phyloP scores from a whole-genome alignment of 805 yeast species.

The Maudiozyma turicensis region DNA sequence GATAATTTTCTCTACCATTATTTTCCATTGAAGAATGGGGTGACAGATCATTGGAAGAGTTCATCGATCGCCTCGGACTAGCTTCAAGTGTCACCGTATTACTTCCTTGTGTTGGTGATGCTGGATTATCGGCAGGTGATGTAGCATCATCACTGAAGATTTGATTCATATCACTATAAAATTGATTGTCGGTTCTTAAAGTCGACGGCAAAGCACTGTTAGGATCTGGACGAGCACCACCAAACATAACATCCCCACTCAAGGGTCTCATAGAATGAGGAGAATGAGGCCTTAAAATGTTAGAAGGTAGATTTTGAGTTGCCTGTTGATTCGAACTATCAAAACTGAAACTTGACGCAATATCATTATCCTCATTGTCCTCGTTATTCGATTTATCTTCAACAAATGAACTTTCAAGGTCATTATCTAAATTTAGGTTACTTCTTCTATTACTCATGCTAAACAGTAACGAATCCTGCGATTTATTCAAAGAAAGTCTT shows the following conservation, averaged over 20 bases:
- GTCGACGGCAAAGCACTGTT: slow-evolving; percentile 20
- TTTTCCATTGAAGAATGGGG: slow-evolving; percentile 18
- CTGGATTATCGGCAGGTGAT: background rate
- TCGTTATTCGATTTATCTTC: background rate
- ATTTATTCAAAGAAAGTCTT: slow-evolving; percentile 6
- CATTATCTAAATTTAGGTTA: slow-evolving; percentile 4
- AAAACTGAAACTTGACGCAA: slow-evolving; percentile 12
- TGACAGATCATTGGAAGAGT: slow-evolving; percentile 6
- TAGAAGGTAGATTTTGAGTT: slow-evolving; percentile 24
- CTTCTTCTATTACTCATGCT: background rate
- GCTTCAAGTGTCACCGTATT: slow-evolving; percentile 2
- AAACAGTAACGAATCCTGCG: slow-evolving; percentile 8
- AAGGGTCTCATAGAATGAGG: slow-evolving; percentile 24
- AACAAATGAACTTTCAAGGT: slow-evolving; percentile 3
- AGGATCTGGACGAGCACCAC: background rate
- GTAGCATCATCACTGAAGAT: slow-evolving; percentile 9
- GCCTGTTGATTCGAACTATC: slow-evolving; percentile 6
- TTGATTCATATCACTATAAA: slow-evolving; percentile 21
- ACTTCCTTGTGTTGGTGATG: background rate
- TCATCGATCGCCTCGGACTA: slow-evolving; percentile 3
- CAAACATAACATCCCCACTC: background rate
- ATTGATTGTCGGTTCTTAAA: slow-evolving; percentile 16
- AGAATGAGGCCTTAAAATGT: slow-evolving; percentile 22
- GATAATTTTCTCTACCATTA: slow-evolving; percentile 3
- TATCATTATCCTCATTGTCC: slow-evolving; percentile 7